Evolutionary conservation across 1,284 basidiomycete species (phyloP).

Genomic region (Meripilus lineatus): DNA sequence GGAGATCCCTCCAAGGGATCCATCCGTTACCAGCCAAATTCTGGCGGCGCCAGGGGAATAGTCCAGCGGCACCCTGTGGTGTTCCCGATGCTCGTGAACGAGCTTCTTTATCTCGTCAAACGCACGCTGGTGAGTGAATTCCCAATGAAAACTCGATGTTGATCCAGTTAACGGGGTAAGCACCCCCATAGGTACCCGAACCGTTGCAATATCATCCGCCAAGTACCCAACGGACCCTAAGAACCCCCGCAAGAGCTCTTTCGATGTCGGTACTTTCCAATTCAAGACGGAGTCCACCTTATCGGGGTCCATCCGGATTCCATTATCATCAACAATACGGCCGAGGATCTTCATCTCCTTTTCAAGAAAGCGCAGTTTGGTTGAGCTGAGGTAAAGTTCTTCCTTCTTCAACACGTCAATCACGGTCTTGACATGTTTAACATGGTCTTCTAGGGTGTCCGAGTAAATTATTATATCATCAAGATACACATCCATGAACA

Average conservation of each 20-base stretch:
- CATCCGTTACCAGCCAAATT: constrained; percentile 20
- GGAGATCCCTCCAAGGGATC: no score
- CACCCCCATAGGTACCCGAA: constrained; percentile 19
- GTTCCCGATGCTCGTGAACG: constrained; percentile 17
- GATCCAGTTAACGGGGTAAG: no score
- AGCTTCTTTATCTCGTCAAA: constrained; percentile 23
- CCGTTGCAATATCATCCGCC: constrained; percentile 14
- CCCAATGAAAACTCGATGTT: neutral
- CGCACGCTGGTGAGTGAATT: constrained; percentile 21
- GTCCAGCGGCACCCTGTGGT: constrained; percentile 18
- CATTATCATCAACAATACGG: constrained; percentile 25
- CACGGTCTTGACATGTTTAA: no score
- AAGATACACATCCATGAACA: constrained; percentile 15
- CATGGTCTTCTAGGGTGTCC: constrained; percentile 17
- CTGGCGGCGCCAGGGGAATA: constrained; percentile 15
- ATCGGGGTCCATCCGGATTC: constrained; percentile 28
- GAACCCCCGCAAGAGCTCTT: constrained; percentile 16
- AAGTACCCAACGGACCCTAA: no score
- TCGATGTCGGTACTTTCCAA: constrained; percentile 26
- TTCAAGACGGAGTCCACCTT: constrained; percentile 27
- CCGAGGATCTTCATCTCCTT: no score
- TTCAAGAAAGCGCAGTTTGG: no score
- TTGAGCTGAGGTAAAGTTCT: constrained; percentile 19
- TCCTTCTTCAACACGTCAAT: constrained; percentile 19
- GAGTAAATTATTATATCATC: no score